phyloP scores from a whole-genome alignment of 78 protist species.

The Emiliania huxleyi region DNA sequence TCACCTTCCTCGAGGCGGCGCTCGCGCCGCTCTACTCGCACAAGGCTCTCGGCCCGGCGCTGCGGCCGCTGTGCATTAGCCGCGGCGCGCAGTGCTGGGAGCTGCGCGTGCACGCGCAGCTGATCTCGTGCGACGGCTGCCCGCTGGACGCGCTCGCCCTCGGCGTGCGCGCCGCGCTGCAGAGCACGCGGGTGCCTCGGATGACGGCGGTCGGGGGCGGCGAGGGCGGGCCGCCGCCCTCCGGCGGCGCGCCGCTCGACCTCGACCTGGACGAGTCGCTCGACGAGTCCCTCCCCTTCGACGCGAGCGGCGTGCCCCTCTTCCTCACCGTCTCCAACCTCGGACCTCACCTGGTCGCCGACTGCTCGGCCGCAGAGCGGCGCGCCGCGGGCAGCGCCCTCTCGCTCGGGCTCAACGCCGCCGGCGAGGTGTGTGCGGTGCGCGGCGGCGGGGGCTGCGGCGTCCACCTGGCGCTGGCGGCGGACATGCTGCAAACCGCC shows the following conservation, averaged over 20 bases:
- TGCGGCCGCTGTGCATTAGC: not conserved
- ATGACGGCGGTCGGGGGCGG: not conserved
- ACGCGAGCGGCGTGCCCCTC: not conserved
- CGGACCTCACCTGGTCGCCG: not conserved
- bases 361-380: not conserved
- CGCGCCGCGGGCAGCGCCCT: not conserved
- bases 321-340: not conserved
- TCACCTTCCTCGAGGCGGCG: not conserved
- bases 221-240: not conserved
- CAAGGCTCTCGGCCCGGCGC: not conserved
- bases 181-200: not conserved
- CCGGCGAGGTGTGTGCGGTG: not conserved
- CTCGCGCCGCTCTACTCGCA: not conserved
- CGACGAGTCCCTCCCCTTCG: conserved; percentile 8
- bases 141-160: not conserved
- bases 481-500: not conserved
- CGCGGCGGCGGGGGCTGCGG: not conserved
- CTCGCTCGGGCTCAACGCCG: not conserved
- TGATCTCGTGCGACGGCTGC: not conserved
- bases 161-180: not conserved
- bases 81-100: not conserved
- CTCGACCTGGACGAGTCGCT: conserved; percentile 6
- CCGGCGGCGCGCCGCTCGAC: not conserved
- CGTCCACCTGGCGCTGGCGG: not conserved
- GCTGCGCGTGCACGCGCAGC: not conserved